phyloP scores from a whole-genome alignment of 2,329 filamentous ascomycete species.

The Ilyonectria robusta region DNA sequence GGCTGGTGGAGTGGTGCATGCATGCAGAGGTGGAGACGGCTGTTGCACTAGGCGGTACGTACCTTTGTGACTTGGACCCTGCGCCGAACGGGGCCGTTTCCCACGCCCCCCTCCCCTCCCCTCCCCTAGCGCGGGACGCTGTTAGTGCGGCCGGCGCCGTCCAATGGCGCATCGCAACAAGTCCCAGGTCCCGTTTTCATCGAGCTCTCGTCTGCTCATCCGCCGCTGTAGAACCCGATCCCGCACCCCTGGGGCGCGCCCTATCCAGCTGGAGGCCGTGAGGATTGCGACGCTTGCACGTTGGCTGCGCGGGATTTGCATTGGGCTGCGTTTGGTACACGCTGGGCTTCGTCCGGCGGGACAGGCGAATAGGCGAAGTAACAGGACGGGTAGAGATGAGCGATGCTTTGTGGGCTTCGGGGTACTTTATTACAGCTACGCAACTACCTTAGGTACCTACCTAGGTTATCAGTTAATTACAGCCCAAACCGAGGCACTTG shows the following conservation, averaged over 20 bases:
- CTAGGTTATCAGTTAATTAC: background rate
- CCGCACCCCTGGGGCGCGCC: background rate
- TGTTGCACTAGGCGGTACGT: constrained; percentile 1
- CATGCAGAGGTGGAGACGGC: constrained; percentile 2
- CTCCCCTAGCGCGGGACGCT: background rate
- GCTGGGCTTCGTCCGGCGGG: background rate
- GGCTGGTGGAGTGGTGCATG: background rate
- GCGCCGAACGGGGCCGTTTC: background rate
- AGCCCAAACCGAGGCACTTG: too few relatives aligned
- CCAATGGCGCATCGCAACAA: background rate
- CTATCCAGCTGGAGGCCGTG: background rate
- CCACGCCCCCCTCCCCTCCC: background rate
- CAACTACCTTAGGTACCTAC: too few relatives aligned
- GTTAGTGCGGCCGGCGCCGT: background rate
- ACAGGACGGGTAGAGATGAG: background rate
- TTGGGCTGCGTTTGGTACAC: background rate
- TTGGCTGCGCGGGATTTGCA: background rate
- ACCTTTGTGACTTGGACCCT: constrained; percentile 6
- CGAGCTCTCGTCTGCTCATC: background rate
- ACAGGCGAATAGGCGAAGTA: constrained; percentile 3
- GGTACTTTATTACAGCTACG: background rate
- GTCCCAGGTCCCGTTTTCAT: background rate
- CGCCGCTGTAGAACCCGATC: background rate
- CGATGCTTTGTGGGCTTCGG: background rate
- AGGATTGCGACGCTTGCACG: background rate